These are phyloP conservation scores for Kwoniella botswanensis DNA, from an alignment of 768 basidiomycete genomes.

Conservation along the genomic window DNA sequence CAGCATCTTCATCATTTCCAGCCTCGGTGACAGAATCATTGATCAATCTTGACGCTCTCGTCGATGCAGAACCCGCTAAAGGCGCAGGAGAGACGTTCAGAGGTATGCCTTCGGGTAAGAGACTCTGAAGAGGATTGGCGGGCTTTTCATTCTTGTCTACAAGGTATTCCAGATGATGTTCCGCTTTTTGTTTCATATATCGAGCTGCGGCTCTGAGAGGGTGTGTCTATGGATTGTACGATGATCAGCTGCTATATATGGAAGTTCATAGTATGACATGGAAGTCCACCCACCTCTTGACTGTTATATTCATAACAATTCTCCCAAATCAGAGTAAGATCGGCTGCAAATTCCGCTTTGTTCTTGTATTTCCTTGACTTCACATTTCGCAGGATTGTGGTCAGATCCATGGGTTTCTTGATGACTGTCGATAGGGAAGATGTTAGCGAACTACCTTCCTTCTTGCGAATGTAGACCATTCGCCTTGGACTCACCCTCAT, in stretches of 20 bases:
- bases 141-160: slow-evolving; percentile 76
- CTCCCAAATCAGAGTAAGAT: slow-evolving; percentile 94
- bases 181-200: slow-evolving; percentile 81
- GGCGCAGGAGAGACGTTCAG: slow-evolving; percentile 13
- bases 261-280: not conserved
- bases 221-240: slow-evolving; percentile 68
- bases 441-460: not conserved
- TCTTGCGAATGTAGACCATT: not conserved
- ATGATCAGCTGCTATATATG: not conserved
- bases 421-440: slow-evolving; percentile 69
- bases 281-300: slow-evolving; percentile 69
- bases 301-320: slow-evolving; percentile 94
- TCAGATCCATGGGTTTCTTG: slow-evolving; percentile 91
- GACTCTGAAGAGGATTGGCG: slow-evolving; percentile 11
- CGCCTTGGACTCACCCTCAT: slow-evolving; percentile 69
- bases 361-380: slow-evolving; percentile 90
- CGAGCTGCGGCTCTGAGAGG: slow-evolving; percentile 81
- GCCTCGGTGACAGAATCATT: not conserved
- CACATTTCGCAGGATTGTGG: slow-evolving; percentile 89
- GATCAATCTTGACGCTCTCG: not conserved
- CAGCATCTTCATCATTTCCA: slow-evolving; percentile 48
- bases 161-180: slow-evolving; percentile 82
- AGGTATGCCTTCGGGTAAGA: slow-evolving; percentile 19
- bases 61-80: not conserved
- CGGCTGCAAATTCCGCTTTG: slow-evolving; percentile 89